Evolutionary conservation across 495 filamentous ascomycete species (phyloP).

Genomic region (Aspergillus leporis): DNA sequence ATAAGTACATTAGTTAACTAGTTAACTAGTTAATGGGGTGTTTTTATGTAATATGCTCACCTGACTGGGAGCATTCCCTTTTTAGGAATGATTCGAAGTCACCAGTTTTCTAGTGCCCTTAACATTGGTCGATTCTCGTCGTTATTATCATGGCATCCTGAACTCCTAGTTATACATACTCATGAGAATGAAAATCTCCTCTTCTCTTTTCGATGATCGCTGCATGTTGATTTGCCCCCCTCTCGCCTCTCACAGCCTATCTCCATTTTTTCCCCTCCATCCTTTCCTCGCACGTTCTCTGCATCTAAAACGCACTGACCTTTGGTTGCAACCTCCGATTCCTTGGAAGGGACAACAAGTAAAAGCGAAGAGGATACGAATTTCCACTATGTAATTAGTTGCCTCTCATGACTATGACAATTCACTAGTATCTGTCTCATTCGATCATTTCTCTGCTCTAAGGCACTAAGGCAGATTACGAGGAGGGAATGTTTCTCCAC

Average conservation of each 20-base stretch:
- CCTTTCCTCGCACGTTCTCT: constrained; percentile 2
- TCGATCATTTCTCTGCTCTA: neutral
- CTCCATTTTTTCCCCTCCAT: constrained; percentile 6
- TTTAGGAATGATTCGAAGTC: neutral
- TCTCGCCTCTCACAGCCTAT: neutral
- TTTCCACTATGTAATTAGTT: neutral
- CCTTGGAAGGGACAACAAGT: neutral
- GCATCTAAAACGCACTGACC: neutral
- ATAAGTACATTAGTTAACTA: too few species aligned
- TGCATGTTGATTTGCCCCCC: constrained; percentile 1
- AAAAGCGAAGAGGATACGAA: neutral
- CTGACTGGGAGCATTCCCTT: neutral
- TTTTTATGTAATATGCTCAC: neutral
- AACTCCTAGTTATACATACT: neutral
- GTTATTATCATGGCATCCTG: neutral
- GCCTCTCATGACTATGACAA: neutral
- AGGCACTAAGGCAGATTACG: neutral
- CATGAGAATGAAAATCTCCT: neutral
- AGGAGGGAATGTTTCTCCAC: constrained; percentile 1
- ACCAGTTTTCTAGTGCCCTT: neutral
- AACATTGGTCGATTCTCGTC: neutral
- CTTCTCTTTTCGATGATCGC: constrained; percentile 2
- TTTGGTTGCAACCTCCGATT: neutral
- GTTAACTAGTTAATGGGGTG: neutral
- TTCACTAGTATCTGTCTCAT: neutral